Evolutionary conservation across 2,329 filamentous ascomycete genomes (phyloP).

Genomic region (Monilinia aucupariae): DNA sequence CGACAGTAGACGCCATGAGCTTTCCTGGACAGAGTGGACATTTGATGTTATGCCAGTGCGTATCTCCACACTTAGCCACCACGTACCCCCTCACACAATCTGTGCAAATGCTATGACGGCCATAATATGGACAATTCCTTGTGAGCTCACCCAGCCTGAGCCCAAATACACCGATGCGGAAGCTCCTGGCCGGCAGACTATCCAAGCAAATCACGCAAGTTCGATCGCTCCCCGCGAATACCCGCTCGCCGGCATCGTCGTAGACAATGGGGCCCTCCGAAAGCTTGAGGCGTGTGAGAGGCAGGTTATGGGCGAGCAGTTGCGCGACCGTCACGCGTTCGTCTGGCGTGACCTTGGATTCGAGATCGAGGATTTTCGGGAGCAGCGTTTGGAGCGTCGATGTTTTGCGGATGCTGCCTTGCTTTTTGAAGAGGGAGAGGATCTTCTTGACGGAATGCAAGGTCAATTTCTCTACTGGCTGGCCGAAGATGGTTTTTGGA

Average conservation of each 20-base stretch:
- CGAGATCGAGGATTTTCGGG: neutral
- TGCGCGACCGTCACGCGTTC: neutral
- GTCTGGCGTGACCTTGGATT: neutral
- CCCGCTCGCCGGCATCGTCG: neutral
- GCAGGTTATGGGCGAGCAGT: neutral
- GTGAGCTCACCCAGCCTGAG: neutral
- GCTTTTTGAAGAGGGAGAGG: neutral
- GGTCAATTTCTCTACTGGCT: neutral
- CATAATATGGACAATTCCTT: neutral
- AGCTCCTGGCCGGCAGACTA: neutral
- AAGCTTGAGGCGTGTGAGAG: neutral
- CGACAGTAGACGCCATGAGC: neutral
- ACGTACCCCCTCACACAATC: neutral
- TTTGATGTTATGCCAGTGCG: neutral
- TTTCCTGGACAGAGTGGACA: neutral
- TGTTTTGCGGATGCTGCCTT: neutral
- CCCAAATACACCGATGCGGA: neutral
- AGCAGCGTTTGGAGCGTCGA: neutral
- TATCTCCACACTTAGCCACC: neutral
- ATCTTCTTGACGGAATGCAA: neutral
- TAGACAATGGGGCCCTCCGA: neutral
- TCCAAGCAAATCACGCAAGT: neutral
- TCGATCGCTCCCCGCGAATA: neutral
- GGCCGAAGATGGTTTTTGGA: neutral
- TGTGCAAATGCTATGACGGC: neutral